Percentiles rank a stretch among this genome's conserved stretches.
phyloP scores from a whole-genome alignment of 1,284 basidiomycete genomes.

The Trichosporon sp. region DNA sequence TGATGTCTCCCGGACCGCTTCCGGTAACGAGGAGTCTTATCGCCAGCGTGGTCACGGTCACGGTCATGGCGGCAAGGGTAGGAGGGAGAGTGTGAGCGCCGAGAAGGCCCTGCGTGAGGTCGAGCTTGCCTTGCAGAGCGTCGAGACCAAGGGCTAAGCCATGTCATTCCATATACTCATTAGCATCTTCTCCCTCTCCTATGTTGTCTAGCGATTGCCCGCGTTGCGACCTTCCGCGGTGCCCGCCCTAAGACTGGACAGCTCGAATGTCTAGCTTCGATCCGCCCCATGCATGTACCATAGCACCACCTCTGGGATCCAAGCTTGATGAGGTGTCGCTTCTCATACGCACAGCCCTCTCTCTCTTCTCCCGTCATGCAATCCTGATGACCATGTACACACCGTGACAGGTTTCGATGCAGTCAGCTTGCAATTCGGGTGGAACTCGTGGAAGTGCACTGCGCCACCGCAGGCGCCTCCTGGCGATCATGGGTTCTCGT shows the following conservation, averaged over 20 bases:
- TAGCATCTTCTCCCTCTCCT: not conserved
- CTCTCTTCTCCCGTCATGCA: not conserved
- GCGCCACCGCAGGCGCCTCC: too few species aligned
- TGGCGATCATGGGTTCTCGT: not conserved
- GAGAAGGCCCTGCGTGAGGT: constrained; percentile 63
- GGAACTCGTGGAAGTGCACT: too few species aligned
- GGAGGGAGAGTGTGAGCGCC: constrained; percentile 50
- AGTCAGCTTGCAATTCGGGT: not conserved
- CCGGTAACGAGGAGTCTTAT: constrained; percentile 22
- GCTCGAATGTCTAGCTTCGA: not conserved
- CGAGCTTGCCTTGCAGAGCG: constrained; percentile 62
- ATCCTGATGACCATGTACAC: not conserved
- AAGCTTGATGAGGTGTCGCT: not conserved
- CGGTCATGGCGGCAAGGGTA: constrained; percentile 9
- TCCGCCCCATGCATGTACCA: not conserved
- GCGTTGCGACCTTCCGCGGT: not conserved
- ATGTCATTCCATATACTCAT: not conserved
- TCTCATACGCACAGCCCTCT: not conserved
- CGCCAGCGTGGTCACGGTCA: constrained; percentile 6
- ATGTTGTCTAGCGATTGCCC: not conserved
- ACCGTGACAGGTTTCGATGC: too few species aligned
- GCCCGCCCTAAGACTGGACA: not conserved
- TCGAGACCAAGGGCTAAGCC: constrained; percentile 25
- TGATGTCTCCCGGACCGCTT: constrained; percentile 3
- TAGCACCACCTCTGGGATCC: not conserved